Evolutionary conservation across 179 eudicot species (phyloP), one percentile per base, ranked within the genome.

Genomic region (Beta macrorhiza): DNA sequence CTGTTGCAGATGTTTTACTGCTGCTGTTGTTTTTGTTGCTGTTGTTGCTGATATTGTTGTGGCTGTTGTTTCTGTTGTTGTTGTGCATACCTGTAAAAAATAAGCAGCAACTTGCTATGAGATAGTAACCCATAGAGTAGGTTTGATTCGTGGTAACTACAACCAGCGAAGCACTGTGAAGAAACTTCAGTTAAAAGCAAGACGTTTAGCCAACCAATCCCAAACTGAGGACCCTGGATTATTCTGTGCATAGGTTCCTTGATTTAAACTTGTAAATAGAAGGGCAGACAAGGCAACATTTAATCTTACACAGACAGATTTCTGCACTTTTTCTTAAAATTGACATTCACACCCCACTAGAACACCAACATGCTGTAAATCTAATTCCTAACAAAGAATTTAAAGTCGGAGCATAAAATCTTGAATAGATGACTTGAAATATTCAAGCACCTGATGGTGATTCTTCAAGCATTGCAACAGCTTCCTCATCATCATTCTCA

Each of bases 391-490:
- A 19, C 14, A 71, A 52, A n/a, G 5, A 20, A 51, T 52, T 52
- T 53, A 20, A 20, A 70, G 17, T 45, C 74, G 53, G 59, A 20
- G 29, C 61, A 4, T 59, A 72, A 67, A 65, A 29, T 11, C 2
- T 20, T 72, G 29, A n/a, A 51, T 7, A 53, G 19, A 29, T 20
- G 49, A 25, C 14, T 52, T 4, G 8, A 7, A 44, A 25, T 10
- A 55, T 22, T 78, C 63, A 45, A 61, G 52, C 72, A 88, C 90
- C 89, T 82, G 89, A 88, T n/a, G 81, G 86, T 29, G 79, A 52
- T 69, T 88, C 90, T 86, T 88, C 90, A 62, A 84, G 64, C 90
- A 88, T 86, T 5, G 89, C 90, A 74, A 84, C 90, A n/a, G 90
- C 83, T 80, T 84, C 90, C 58, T 88, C 89, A 0, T 88, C 87